phyloP scores from a whole-genome alignment of 768 basidiomycete genomes.

The Boletus patriciae region DNA sequence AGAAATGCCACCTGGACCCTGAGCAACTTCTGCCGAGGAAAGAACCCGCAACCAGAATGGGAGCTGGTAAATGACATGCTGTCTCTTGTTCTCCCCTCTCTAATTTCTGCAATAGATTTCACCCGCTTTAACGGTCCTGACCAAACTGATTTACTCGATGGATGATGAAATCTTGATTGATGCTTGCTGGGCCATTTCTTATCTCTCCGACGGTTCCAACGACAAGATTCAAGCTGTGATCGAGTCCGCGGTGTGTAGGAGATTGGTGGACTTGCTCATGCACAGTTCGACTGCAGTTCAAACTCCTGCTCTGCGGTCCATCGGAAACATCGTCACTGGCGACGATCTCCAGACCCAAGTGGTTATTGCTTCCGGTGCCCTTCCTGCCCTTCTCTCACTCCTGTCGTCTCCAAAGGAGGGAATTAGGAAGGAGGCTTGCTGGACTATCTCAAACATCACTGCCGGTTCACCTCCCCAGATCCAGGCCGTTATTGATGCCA shows the following conservation, averaged over 20 bases:
- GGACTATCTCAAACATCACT: constrained; percentile 99
- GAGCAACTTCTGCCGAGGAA: constrained; percentile 98
- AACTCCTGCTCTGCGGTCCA: constrained; percentile 96
- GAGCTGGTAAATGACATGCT: constrained; percentile 64
- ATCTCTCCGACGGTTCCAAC: constrained; percentile 97
- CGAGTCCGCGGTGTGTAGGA: constrained; percentile 95
- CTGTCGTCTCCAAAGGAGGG: constrained; percentile 97
- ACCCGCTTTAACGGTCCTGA: constrained; percentile 93
- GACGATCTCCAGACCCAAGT: constrained; percentile 99
- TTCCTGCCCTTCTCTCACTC: constrained; percentile 89
- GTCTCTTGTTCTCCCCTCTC: constrained; percentile 10
- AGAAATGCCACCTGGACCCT: constrained; percentile 98
- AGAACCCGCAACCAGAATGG: constrained; percentile 98
- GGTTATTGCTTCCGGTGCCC: constrained; percentile 95
- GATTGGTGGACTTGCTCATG: constrained; percentile 96
- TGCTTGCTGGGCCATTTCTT: constrained; percentile 99
- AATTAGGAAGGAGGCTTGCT: constrained; percentile 99
- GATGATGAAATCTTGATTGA: constrained; percentile 99
- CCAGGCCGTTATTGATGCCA: constrained; percentile 95
- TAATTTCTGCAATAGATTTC: constrained; percentile 68
- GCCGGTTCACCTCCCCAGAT: constrained; percentile 97
- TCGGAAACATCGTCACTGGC: constrained; percentile 99
- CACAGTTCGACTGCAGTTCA: constrained; percentile 94
- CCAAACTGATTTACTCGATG: constrained; percentile 97
- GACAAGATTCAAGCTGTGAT: constrained; percentile 99